Conservation (phyloP, 495 filamentous ascomycete species). For the Penicillium canariense region DNA sequence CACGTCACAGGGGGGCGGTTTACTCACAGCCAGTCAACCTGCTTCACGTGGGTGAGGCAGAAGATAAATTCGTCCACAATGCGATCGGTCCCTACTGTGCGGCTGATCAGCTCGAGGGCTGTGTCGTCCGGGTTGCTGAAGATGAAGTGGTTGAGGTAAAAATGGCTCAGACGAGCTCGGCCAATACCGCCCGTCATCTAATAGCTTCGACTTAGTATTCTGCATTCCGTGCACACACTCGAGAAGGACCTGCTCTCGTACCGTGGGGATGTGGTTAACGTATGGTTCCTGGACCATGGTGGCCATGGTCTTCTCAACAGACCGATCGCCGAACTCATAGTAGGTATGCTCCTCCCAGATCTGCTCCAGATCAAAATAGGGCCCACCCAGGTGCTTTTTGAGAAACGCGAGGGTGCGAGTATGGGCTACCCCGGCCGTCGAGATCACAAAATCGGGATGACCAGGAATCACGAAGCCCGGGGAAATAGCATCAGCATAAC, state of each 20-base stretch:
- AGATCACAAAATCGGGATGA: conserved; percentile 28
- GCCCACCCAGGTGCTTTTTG: conserved; percentile 33
- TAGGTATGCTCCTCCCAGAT: conserved; percentile 58
- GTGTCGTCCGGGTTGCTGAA: conserved; percentile 66
- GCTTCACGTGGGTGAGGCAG: conserved; percentile 62
- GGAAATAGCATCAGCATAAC: conserved; percentile 25
- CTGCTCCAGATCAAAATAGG: conserved; percentile 57
- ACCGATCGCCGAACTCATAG: conserved; percentile 39
- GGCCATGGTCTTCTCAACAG: conserved; percentile 46
- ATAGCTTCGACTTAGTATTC: background rate
- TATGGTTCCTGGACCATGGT: conserved; percentile 60
- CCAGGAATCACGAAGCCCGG: conserved; percentile 34
- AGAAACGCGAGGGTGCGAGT: conserved; percentile 35
- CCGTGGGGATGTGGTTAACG: conserved; percentile 57
- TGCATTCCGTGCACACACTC: conserved; percentile 27
- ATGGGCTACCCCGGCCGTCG: conserved; percentile 33
- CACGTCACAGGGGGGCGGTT: conserved; percentile 36
- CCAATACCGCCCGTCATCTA: conserved; percentile 71
- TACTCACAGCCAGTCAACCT: conserved; percentile 66
- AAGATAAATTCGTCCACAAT: conserved; percentile 58
- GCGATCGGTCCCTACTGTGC: conserved; percentile 60
- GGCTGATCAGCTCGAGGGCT: conserved; percentile 63
- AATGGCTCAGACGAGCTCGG: conserved; percentile 55
- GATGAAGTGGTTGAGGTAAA: conserved; percentile 75
- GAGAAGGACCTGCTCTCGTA: conserved; percentile 20